These are phyloP conservation scores for Cladorrhinum sp. DNA, from an alignment of 2,329 filamentous ascomycete species.

Conservation along the genomic window DNA sequence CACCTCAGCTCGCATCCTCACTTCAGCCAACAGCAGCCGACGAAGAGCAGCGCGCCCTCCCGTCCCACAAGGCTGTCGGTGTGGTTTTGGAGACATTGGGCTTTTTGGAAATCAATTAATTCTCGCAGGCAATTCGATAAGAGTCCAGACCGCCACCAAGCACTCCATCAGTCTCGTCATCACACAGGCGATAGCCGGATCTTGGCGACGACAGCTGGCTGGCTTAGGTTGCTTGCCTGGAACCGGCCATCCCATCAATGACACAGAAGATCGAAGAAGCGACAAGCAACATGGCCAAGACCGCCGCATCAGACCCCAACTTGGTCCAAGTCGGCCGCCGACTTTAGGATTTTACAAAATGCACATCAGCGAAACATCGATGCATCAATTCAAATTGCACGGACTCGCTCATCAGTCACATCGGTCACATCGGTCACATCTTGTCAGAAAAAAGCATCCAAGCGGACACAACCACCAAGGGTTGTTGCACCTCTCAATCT, in stretches of 20 bases:
- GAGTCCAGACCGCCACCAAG: neutral
- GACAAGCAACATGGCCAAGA: neutral
- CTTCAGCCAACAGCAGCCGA: neutral
- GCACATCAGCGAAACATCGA: neutral
- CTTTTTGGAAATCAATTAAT: neutral
- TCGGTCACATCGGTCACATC: neutral
- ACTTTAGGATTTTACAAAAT: neutral
- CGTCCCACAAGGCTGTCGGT: neutral
- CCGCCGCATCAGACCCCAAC: neutral
- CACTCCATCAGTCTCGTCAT: neutral
- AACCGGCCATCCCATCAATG: neutral
- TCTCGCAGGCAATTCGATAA: neutral
- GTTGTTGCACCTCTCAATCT: neutral
- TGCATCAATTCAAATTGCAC: neutral
- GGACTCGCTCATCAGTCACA: neutral
- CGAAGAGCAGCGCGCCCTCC: neutral
- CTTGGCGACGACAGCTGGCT: neutral
- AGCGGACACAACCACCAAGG: neutral
- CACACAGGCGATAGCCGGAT: neutral
- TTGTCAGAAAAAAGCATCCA: neutral
- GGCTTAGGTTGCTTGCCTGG: neutral
- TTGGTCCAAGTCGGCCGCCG: neutral
- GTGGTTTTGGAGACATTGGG: neutral
- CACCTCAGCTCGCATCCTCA: neutral
- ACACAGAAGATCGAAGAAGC: neutral